Conservation (phyloP, 2,329 filamentous ascomycete genomes). For the Xylaria hypoxylon region DNA sequence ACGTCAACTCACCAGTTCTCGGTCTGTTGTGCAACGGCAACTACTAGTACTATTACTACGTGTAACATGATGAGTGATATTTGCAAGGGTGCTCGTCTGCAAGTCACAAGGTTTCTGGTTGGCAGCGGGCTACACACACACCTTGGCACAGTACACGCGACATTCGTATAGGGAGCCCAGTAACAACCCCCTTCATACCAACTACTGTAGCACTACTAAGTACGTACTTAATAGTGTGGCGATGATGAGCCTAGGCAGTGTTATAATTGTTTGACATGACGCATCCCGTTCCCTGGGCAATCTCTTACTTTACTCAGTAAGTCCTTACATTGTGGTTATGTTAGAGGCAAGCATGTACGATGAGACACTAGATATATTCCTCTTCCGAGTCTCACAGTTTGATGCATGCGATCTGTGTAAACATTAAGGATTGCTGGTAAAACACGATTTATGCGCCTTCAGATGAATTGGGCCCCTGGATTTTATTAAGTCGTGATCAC, state of each 20-base stretch:
- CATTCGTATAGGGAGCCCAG: conserved; percentile 19
- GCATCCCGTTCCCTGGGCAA: conserved; percentile 14
- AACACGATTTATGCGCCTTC: conserved; percentile 22
- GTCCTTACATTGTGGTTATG: conserved; percentile 9
- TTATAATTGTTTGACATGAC: conserved; percentile 13
- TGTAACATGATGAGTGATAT: conserved; percentile 8
- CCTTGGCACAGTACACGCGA: conserved; percentile 14
- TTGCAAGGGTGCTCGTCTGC: conserved; percentile 25
- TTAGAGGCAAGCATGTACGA: neutral
- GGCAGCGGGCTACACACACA: neutral
- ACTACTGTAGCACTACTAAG: neutral
- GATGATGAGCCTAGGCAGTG: neutral
- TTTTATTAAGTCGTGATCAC: conserved; percentile 9
- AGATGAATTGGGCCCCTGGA: neutral
- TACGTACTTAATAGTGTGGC: neutral
- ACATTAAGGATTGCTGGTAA: conserved; percentile 10
- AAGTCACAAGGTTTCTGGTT: conserved; percentile 15
- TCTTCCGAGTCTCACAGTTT: conserved; percentile 5
- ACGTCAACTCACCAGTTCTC: conserved; percentile 28
- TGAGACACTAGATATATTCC: neutral
- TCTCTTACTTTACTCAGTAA: too few relatives aligned
- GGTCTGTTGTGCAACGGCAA: neutral
- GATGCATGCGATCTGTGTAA: neutral
- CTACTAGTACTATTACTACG: conserved; percentile 4
- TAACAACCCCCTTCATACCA: conserved; percentile 13